phyloP scores from a whole-genome alignment of 495 filamentous ascomycete genomes.

The Parmelia sp. region DNA sequence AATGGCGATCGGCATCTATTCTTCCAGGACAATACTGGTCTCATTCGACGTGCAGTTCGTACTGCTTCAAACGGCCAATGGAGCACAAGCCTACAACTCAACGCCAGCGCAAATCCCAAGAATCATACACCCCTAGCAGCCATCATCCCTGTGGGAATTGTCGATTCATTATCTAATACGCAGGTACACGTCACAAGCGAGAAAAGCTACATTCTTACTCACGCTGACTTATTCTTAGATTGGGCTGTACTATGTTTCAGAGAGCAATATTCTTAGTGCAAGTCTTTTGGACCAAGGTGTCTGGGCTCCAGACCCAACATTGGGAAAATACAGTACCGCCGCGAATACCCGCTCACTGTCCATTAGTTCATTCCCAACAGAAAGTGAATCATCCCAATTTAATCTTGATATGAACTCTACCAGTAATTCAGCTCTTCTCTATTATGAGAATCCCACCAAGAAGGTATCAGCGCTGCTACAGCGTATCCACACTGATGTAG shows the following conservation, averaged over 20 bases:
- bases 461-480: background rate
- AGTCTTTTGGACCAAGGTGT: background rate
- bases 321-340: background rate
- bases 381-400: background rate
- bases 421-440: background rate
- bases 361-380: background rate
- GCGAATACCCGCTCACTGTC: background rate
- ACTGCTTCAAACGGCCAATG: background rate
- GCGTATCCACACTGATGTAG: too few relatives aligned
- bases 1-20: background rate
- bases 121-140: background rate
- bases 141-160: background rate
- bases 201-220: background rate
- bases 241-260: background rate
- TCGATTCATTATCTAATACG: background rate
- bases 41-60: background rate
- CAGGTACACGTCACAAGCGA: background rate
- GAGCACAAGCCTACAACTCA: background rate
- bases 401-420: background rate
- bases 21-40: background rate
- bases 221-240: background rate
- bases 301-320: background rate
- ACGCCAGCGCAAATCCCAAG: background rate
- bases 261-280: background rate
- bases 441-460: background rate